Base-by-base conservation (phyloP, 1,139 yeast species). In the Wickerhamomyces sp. region DNA sequence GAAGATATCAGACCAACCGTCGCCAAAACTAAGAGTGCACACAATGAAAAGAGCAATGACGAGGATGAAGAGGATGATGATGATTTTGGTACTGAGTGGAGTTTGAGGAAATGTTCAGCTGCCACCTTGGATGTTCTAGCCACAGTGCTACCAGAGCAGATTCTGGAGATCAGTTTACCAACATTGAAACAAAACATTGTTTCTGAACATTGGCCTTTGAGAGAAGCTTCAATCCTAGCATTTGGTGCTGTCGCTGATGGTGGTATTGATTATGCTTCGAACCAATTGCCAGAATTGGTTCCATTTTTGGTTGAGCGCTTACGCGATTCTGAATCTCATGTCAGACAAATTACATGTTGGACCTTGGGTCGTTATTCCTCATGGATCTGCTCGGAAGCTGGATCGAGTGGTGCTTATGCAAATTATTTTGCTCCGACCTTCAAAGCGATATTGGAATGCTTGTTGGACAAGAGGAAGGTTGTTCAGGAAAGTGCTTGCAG, bases 401-500 rank as follows among this genome's bases (percentile, higher is more conserved):
- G 69, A 45, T 73, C 69, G 37, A 82, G 82, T 33, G 86, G 84
- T 4, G 68, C 75, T 27, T 84, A 80, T 60, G 75, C 89, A 15
- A 76, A 72, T 54, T 84, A 84, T 58, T 84, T 87, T 61, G 72
- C 77, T 47, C 94, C 95, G 4, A 88, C 94, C 0, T 73, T 93
- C 53, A 82, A 85, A 58, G 79, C 95, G 2, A 75, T 91, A 42
- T 74, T 93, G 59, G 69, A 67, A 43, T 84, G 94, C 64, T 81
- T 88, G 33, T 69, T 89, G 55, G 98, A 93, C 64, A 74, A 72
- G 46, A 89, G 89, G 68, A 91, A 91, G 61, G 88, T 86, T 50
- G 99, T 93, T 14, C 99, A 93, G 67, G 95, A 90, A 60, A 85
- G 96, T 43, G 97, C 96, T 2, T 88, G 96, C 58, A 80, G 91